Evolutionary conservation across 2,329 filamentous ascomycete genomes (phyloP), one percentile per base, ranked within the genome.

Genomic region (Sclerotinia trifoliorum): DNA sequence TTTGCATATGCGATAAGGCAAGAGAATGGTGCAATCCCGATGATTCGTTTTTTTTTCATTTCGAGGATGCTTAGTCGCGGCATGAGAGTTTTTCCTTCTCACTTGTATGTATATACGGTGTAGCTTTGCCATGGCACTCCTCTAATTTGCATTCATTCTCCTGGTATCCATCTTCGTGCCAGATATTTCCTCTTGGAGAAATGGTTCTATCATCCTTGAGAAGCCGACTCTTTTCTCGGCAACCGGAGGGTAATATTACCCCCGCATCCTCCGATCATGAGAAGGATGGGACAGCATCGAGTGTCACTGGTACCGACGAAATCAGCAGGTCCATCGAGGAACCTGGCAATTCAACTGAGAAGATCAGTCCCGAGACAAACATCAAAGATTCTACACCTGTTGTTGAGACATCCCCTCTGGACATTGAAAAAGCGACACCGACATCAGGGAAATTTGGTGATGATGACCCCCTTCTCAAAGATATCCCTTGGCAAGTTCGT

Each of bases 401-500:
- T 81, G 13, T 72, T 83, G 24, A 74, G 80, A 32, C 72, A 81
- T 21, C 83, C 81, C 80, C 72, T 39, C 48, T 65, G 7, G 66
- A 68, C 21, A 39, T 68, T 39, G 69, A 70, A 46, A 57, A 64
- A 3, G 56, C 42, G 42, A 46, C 55, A 10, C 55, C 58, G 17
- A 29, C 11, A 39, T 39, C 54, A n/a, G 52, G 19, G 39, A 49
- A 60, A 32, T 58, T 65, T 26, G 73, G 75, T 8, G 82, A 83
- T 54, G 78, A 84, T n/a, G 80, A 85, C 67, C 81, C 82, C 7
- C 81, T 84, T 58, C 80, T 87, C 60, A 80, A 77, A 61, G 82
- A 85, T 64, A 81, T 88, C 19, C 85, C 85, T 5, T 78, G 80
- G 64, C 81, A 85, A 70, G 85, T 87, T 19, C 83, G 86, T 54